Base-by-base conservation (phyloP, 345 rosid genomes). In the Microcos paniculata region DNA sequence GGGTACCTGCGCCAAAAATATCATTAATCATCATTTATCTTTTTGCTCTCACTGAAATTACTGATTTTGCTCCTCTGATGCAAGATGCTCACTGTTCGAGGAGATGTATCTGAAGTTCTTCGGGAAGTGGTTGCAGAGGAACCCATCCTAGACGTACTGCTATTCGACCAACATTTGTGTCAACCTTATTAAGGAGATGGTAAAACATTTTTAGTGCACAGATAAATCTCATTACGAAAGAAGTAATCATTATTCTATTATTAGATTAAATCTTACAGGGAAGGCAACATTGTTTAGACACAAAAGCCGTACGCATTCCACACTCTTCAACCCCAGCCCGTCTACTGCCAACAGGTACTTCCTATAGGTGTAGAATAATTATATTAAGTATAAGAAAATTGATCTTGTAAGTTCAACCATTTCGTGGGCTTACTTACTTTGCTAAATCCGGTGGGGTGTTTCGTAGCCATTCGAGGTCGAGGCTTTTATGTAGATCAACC, bases 131-230 rank as follows among this genome's bases (percentile, higher is more conserved):
- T 76, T 88, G 79, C 30, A 92, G 85, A 15, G 96, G 97, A 65
- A 89, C 91, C 98, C 96, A 90, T 67, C 94, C 96, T 51, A 94
- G 82, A 3, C 97, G 89, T 53, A 94, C 90, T 3, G 87, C 86
- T 72, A 90, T 88, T 6, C 96, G 87, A 15, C 79, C 93, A 35
- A 94, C 94, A 83, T 94, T 90, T n/a, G 83, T 80, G 64, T 90
- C 94, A 76, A 92, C 94, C 98, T 94, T 48, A 19, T 77, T 28
- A 18, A 13, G 46, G 18, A 40, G 65, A 26, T 0, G 62, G 15
- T n/a, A 28, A 12, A 69, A 61, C 12, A 1, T 71, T 42, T 62
- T 51, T 33, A 28, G 38, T 3, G 4, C 11, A 16, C 7, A 70
- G 1, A 65, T 10, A 46, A 68, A 26, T 51, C 49, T 38, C 23